These are phyloP conservation scores for Cyclocybe cylindracea DNA, from an alignment of 768 basidiomycete genomes.

Conservation along the genomic window DNA sequence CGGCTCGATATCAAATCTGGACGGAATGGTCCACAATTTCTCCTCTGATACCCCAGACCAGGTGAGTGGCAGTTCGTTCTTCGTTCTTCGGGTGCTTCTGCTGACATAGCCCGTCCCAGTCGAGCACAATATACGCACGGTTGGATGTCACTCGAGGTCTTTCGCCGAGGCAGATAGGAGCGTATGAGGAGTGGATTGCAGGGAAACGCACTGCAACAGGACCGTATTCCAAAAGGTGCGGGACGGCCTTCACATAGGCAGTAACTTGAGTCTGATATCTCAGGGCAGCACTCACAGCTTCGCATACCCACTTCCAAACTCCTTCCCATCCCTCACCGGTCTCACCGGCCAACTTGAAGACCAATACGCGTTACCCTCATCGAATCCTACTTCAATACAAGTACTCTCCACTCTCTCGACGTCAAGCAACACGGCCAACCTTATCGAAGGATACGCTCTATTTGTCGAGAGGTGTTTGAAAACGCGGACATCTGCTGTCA, in stretches of 20 bases:
- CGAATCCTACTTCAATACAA: no score
- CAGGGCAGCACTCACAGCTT: conserved; percentile 44
- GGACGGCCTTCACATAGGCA: conserved; percentile 1
- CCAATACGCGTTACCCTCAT: no score
- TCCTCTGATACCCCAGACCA: conserved; percentile 29
- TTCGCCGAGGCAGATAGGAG: conserved; percentile 30
- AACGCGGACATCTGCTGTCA: conserved; percentile 35
- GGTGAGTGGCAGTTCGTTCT: conserved; percentile 8
- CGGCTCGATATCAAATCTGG: conserved; percentile 28
- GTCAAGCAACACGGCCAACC: conserved; percentile 34
- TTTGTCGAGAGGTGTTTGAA: conserved; percentile 47
- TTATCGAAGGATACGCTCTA: conserved; percentile 54
- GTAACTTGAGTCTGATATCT: conserved; percentile 3
- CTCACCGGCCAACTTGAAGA: background rate
- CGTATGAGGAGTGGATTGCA: conserved; percentile 41
- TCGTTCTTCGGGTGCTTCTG: background rate
- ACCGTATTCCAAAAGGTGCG: conserved; percentile 39
- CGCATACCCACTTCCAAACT: conserved; percentile 61
- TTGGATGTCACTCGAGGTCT: conserved; percentile 66
- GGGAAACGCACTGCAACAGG: conserved; percentile 23
- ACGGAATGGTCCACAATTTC: conserved; percentile 35
- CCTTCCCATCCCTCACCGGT: conserved; percentile 46
- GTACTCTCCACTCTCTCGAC: conserved; percentile 49
- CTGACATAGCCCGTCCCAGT: conserved; percentile 2
- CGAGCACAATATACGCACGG: conserved; percentile 34